A percentile compares a stretch with the other conserved stretches of the same genome.
Evolutionary conservation across 345 rosid genomes (phyloP).

Genomic region (Gossypium rotundifolium): DNA sequence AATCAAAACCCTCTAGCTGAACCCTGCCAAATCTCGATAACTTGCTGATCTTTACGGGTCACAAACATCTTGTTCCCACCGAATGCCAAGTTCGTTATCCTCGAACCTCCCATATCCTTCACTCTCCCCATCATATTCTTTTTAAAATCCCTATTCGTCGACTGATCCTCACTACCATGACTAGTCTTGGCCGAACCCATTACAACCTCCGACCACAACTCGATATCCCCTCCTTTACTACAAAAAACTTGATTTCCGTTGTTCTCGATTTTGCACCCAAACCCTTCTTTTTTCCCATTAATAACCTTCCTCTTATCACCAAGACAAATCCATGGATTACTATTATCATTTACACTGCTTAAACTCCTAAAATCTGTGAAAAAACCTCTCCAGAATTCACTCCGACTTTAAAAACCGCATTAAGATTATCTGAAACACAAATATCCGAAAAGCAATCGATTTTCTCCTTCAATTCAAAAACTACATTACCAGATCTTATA

Average conservation of each 20-base stretch:
- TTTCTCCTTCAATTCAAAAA: slow-evolving; percentile 29
- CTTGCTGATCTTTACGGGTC: slow-evolving; percentile 63
- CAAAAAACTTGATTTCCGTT: slow-evolving; percentile 77
- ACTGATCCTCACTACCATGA: slow-evolving; percentile 24
- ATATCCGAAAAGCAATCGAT: slow-evolving; percentile 83
- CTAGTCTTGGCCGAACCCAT: slow-evolving; percentile 28
- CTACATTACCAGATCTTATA: slow-evolving; percentile 60
- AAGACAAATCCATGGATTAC: slow-evolving; percentile 55
- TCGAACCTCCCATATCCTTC: slow-evolving; percentile 49
- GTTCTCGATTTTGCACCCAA: slow-evolving; percentile 66
- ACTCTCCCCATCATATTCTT: slow-evolving; percentile 59
- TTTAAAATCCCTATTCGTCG: slow-evolving; percentile 50
- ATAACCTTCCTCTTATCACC: slow-evolving; percentile 48
- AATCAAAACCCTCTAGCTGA: slow-evolving; percentile 21
- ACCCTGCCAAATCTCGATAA: slow-evolving; percentile 85
- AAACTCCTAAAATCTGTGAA: slow-evolving; percentile 59
- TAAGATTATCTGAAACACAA: slow-evolving; percentile 57
- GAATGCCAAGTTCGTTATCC: slow-evolving; percentile 58
- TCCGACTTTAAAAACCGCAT: slow-evolving; percentile 68
- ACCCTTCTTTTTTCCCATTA: slow-evolving; percentile 74
- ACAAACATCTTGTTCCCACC: slow-evolving; percentile 86
- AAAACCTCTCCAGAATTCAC: slow-evolving; percentile 67
- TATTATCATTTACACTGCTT: slow-evolving; percentile 19
- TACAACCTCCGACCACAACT: slow-evolving; percentile 80
- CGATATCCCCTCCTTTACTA: slow-evolving; percentile 59